Evolutionary conservation across 108 stramenopile species (phyloP).

Genomic region (Nitzschia inconspicua): DNA sequence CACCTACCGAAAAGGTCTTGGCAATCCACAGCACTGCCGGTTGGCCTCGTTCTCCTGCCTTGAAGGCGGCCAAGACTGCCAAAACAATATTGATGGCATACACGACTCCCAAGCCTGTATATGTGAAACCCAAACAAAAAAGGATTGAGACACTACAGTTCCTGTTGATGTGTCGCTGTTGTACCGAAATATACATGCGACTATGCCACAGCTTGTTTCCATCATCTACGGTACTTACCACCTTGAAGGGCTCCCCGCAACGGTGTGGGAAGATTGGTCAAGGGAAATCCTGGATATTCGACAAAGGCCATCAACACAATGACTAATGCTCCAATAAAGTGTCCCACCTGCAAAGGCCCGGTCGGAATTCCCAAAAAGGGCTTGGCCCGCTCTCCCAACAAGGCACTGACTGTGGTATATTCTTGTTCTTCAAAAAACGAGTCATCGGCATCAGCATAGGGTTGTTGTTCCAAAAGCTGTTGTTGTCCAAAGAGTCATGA

Average conservation of each 20-base stretch:
- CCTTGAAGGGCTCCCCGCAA: slow-evolving; percentile 74
- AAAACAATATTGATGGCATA: slow-evolving; percentile 71
- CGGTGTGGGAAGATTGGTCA: slow-evolving; percentile 83
- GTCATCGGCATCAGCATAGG: slow-evolving; percentile 79
- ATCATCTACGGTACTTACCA: slow-evolving; percentile 41
- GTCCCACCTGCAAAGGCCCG: slow-evolving; percentile 83
- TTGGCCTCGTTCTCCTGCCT: slow-evolving; percentile 69
- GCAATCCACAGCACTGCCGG: slow-evolving; percentile 58
- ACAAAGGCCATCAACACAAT: slow-evolving; percentile 81
- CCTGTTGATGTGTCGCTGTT: neutral
- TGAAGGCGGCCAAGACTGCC: slow-evolving; percentile 68
- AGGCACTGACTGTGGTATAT: slow-evolving; percentile 67
- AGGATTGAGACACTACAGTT: neutral
- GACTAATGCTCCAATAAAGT: slow-evolving; percentile 80
- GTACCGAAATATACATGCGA: neutral
- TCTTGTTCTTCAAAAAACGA: slow-evolving; percentile 83
- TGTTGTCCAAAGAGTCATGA: neutral
- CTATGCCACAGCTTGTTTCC: neutral
- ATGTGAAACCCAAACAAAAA: slow-evolving; percentile 1
- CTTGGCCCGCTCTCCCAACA: slow-evolving; percentile 68
- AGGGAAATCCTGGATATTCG: slow-evolving; percentile 87
- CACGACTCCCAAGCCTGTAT: slow-evolving; percentile 58
- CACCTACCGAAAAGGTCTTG: slow-evolving; percentile 81
- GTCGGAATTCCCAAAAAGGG: slow-evolving; percentile 80
- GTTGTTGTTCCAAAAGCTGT: slow-evolving; percentile 67